Percentiles rank a stretch among this genome's conserved stretches.
Conservation (phyloP, 192 early-diverging fungal species). For the Thamnidium elegans region DNA sequence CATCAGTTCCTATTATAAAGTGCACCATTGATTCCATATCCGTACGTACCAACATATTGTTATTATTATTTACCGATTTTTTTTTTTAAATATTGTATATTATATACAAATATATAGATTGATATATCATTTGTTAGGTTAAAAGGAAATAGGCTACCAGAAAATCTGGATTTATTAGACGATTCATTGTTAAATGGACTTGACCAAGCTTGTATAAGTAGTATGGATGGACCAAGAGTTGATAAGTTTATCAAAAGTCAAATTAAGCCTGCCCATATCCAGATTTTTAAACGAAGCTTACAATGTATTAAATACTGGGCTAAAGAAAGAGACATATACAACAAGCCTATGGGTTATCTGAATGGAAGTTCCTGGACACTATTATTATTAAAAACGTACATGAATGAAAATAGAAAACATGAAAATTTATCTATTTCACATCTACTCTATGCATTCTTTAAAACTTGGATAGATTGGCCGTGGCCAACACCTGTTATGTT, state of each 20-base stretch:
- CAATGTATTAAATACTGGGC: constrained; percentile 36
- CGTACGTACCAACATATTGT: neutral
- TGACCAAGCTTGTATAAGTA: constrained; percentile 17
- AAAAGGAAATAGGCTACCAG: neutral
- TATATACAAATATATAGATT: constrained; percentile 3
- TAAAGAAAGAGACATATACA: constrained; percentile 21
- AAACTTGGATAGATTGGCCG: constrained; percentile 23
- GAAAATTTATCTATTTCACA: neutral
- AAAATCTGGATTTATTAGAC: constrained; percentile 26
- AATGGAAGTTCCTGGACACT: constrained; percentile 36
- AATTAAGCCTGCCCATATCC: neutral
- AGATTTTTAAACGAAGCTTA: constrained; percentile 7
- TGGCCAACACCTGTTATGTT: constrained; percentile 28
- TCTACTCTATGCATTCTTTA: constrained; percentile 23
- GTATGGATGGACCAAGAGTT: constrained; percentile 37
- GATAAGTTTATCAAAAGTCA: constrained; percentile 14
- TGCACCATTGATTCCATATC: constrained; percentile 20
- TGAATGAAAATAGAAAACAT: neutral
- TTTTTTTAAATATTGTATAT: constrained; percentile 1
- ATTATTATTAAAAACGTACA: constrained; percentile 20
- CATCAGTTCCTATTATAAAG: constrained; percentile 34
- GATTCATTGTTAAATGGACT: constrained; percentile 18
- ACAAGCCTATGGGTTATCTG: constrained; percentile 32
- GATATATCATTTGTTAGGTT: constrained; percentile 36
- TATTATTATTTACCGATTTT: neutral